Conservation (phyloP, 2,329 filamentous ascomycete genomes). For the Thermothelomyces thermophilus region DNA sequence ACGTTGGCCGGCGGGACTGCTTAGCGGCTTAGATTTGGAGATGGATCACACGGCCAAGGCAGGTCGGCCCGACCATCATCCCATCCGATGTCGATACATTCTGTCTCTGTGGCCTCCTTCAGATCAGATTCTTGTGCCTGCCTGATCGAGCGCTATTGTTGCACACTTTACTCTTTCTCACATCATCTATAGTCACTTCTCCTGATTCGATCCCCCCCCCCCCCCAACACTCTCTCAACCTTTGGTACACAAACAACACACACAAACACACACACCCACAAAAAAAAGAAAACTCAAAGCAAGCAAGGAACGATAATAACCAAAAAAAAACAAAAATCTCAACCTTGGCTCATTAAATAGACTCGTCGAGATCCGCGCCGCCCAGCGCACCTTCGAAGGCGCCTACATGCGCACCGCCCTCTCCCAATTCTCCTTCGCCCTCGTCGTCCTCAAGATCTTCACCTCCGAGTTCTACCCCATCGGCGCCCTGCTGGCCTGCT, state of each 20-base stretch:
- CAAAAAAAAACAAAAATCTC: not conserved
- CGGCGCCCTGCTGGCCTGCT: conserved; percentile 90
- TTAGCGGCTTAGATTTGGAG: too few relatives aligned
- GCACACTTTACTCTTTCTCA: not conserved
- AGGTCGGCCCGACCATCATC: too few relatives aligned
- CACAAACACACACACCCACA: too few relatives aligned
- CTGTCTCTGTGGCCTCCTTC: too few relatives aligned
- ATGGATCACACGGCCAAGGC: too few relatives aligned
- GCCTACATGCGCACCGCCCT: conserved; percentile 94
- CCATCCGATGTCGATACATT: too few relatives aligned
- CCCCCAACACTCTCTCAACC: not conserved
- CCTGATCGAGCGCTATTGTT: too few relatives aligned
- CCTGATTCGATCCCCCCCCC: not conserved
- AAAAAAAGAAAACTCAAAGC: too few relatives aligned
- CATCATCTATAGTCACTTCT: not conserved
- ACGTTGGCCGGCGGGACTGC: too few relatives aligned
- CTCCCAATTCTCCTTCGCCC: conserved; percentile 88
- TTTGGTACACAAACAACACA: not conserved
- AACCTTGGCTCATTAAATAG: too few relatives aligned
- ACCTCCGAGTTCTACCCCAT: conserved; percentile 94
- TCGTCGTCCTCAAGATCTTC: conserved; percentile 95
- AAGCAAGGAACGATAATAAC: not conserved
- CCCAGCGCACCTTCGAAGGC: conserved; percentile 93
- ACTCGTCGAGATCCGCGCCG: conserved; percentile 88
- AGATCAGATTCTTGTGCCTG: too few relatives aligned